phyloP scores from a whole-genome alignment of 768 basidiomycete species.

The Tricholoma bakamatsutake region DNA sequence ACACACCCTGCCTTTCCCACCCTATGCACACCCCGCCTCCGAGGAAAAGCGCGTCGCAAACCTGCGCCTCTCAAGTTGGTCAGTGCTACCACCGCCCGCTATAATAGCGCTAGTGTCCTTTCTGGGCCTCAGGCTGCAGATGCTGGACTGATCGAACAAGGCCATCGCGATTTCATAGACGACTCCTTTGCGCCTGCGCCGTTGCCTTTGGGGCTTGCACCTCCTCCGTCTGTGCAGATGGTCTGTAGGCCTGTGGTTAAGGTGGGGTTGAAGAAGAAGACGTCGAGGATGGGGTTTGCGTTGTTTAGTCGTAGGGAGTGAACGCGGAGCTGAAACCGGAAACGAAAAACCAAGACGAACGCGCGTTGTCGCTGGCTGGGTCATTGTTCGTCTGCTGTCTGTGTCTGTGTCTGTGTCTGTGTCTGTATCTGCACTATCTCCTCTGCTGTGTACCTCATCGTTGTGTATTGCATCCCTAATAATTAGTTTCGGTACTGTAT shows the following conservation, averaged over 20 bases:
- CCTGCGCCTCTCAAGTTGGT: slow-evolving; percentile 34
- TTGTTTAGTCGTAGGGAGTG: background rate
- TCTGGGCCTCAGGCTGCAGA: background rate
- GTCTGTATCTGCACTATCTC: no score
- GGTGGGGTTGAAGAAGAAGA: background rate
- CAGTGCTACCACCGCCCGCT: slow-evolving; percentile 11
- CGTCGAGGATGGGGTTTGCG: background rate
- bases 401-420: no score
- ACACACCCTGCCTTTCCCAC: background rate
- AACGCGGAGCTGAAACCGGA: background rate
- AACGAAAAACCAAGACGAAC: background rate
- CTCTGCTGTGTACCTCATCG: background rate
- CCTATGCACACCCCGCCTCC: slow-evolving; percentile 2
- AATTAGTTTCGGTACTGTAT: no score
- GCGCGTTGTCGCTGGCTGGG: no score
- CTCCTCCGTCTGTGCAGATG: background rate
- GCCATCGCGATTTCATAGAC: slow-evolving; percentile 31
- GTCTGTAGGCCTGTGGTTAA: background rate
- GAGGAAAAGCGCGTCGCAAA: slow-evolving; percentile 25
- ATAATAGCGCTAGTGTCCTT: background rate
- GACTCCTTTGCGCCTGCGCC: slow-evolving; percentile 29
- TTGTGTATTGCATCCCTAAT: background rate
- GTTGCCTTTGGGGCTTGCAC: background rate
- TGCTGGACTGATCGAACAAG: slow-evolving; percentile 1
- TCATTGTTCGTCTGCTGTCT: no score